These are phyloP conservation scores for Phytophthora meadii DNA, from an alignment of 352 stramenopile genomes.

Conservation along the genomic window DNA sequence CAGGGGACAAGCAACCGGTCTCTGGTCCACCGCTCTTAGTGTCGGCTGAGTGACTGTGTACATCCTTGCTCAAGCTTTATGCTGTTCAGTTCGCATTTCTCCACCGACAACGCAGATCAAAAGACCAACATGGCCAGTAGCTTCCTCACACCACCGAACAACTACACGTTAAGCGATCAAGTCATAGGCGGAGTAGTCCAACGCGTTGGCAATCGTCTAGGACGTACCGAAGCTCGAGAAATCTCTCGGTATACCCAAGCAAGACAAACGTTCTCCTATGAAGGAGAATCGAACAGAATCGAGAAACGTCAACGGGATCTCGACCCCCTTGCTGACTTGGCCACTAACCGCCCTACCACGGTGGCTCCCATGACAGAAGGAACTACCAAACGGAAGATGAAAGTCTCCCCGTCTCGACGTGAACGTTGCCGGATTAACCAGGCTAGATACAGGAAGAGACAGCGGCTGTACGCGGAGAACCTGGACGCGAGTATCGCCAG, in stretches of 20 bases:
- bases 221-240: background rate
- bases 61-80: background rate
- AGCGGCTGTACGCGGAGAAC: constrained; percentile 5
- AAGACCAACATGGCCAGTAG: constrained; percentile 10
- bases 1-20: background rate
- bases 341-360: background rate
- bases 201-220: background rate
- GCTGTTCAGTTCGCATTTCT: constrained; percentile 5
- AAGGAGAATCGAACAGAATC: background rate
- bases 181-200: constrained; percentile 15
- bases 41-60: background rate
- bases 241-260: constrained; percentile 8
- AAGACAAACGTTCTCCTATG: background rate
- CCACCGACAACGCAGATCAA: background rate
- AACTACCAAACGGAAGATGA: background rate
- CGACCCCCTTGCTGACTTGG: constrained; percentile 1
- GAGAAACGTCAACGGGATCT: constrained; percentile 1
- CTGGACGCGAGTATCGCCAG: constrained; percentile 4
- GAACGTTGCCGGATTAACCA: constrained; percentile 29
- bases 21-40: background rate
- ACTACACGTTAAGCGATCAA: constrained; percentile 7
- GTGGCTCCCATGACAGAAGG: background rate
- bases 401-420: constrained; percentile 14
- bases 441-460: constrained; percentile 21
- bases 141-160: constrained; percentile 11